phyloP scores from a whole-genome alignment of 2,329 filamentous ascomycete genomes.

The Coleophoma eucalyptorum region DNA sequence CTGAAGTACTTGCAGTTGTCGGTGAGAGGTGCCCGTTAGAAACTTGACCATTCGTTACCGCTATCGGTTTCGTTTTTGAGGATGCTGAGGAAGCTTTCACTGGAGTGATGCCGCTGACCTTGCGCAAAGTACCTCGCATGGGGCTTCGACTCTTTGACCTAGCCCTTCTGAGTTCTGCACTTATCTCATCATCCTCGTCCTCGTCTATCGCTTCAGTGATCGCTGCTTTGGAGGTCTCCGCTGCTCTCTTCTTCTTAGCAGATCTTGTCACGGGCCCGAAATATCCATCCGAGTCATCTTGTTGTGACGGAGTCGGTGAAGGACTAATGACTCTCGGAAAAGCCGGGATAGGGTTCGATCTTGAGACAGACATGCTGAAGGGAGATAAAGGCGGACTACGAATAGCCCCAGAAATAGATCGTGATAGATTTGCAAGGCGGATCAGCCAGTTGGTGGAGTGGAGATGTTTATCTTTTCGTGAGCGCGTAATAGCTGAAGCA shows the following conservation, averaged over 20 bases:
- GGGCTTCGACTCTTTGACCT: conserved; percentile 27
- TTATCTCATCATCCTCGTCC: conserved; percentile 31
- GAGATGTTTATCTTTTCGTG: conserved; percentile 49
- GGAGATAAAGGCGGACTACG: conserved; percentile 54
- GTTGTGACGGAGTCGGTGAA: conserved; percentile 70
- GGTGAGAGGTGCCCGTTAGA: conserved; percentile 71
- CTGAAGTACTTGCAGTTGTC: conserved; percentile 46
- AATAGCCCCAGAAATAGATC: conserved; percentile 53
- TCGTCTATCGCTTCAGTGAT: conserved; percentile 47
- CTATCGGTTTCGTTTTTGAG: conserved; percentile 25
- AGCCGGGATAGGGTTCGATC: conserved; percentile 56
- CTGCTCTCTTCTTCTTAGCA: conserved; percentile 55
- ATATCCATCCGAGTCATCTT: conserved; percentile 55
- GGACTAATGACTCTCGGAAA: conserved; percentile 89
- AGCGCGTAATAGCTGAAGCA: conserved; percentile 29
- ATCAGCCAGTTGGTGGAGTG: conserved; percentile 43
- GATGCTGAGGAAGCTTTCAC: conserved; percentile 40
- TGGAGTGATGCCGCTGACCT: conserved; percentile 48
- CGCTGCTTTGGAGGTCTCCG: conserved; percentile 44
- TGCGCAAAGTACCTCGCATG: conserved; percentile 33
- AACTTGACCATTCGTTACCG: conserved; percentile 30
- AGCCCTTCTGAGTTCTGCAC: conserved; percentile 23
- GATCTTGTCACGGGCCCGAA: conserved; percentile 76
- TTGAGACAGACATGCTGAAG: conserved; percentile 37
- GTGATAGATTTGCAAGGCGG: conserved; percentile 42